Evolutionary conservation across 2,329 filamentous ascomycete species (phyloP).

Genomic region (Leptodontidium sp.): DNA sequence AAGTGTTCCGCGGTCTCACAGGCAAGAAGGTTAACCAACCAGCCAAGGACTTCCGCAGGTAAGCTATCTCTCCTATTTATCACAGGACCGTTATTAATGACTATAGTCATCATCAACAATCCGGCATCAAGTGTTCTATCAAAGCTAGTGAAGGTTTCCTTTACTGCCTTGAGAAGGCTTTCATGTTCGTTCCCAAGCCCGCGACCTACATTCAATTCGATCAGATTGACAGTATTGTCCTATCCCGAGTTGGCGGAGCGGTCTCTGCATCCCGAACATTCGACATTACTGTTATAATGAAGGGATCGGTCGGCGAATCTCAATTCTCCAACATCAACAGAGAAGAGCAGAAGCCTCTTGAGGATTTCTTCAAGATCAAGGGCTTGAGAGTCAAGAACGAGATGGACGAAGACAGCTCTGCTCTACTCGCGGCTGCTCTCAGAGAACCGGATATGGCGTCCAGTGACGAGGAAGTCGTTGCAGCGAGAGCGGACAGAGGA

Average conservation of each 20-base stretch:
- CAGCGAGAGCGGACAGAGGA: constrained; percentile 77
- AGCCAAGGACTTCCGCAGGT: constrained; percentile 91
- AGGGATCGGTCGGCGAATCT: constrained; percentile 84
- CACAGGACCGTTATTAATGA: constrained; percentile 41
- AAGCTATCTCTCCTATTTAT: constrained; percentile 41
- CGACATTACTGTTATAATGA: constrained; percentile 93
- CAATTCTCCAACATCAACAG: constrained; percentile 99
- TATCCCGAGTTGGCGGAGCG: constrained; percentile 93
- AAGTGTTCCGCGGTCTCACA: constrained; percentile 92
- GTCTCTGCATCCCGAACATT: constrained; percentile 95
- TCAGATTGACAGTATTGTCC: constrained; percentile 88
- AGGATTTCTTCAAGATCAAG: constrained; percentile 97
- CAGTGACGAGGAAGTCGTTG: constrained; percentile 83
- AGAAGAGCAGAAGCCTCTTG: constrained; percentile 95
- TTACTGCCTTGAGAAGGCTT: constrained; percentile 96
- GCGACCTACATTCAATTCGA: constrained; percentile 98
- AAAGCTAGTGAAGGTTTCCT: constrained; percentile 98
- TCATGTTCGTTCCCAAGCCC: constrained; percentile 99
- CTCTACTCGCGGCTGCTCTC: constrained; percentile 83
- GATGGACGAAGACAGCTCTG: constrained; percentile 83
- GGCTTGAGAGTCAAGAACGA: constrained; percentile 97
- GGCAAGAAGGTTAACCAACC: constrained; percentile 96
- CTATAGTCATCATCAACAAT: constrained; percentile 83
- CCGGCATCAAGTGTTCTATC: constrained; percentile 99
- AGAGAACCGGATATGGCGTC: constrained; percentile 76